A percentile compares a stretch with the other conserved stretches of the same genome.
Conservation (phyloP, 1,284 basidiomycete genomes). For the Trichosporon inkin region DNA sequence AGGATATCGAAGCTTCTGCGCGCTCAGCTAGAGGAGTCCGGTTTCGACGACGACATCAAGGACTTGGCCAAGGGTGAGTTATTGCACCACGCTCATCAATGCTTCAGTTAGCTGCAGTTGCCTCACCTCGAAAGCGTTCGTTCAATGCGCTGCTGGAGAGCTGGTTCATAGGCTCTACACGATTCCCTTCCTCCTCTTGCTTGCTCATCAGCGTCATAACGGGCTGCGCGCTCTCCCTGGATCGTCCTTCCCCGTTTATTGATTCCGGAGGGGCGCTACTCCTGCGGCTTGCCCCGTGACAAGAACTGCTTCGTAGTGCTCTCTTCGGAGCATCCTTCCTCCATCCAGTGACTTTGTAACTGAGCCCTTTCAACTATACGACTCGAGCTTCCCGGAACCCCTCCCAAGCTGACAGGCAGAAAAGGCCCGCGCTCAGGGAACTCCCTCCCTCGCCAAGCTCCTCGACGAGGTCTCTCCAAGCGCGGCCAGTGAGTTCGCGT, state of each 20-base stretch:
- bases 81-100: background rate
- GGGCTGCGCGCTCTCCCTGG: background rate
- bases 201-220: too few species aligned
- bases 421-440: conserved; percentile 34
- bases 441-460: conserved; percentile 35
- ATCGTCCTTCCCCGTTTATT: too few species aligned
- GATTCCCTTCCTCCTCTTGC: too few species aligned
- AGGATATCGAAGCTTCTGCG: conserved; percentile 39
- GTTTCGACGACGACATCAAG: conserved; percentile 46
- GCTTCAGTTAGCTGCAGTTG: too few species aligned
- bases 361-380: background rate
- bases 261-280: too few species aligned
- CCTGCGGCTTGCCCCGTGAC: background rate
- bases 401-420: conserved; percentile 22
- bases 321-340: too few species aligned
- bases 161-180: too few species aligned
- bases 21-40: conserved; percentile 35
- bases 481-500: conserved; percentile 29
- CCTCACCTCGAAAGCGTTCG: background rate
- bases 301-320: too few species aligned
- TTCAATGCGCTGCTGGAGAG: background rate
- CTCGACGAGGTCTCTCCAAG: conserved; percentile 34
- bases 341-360: background rate
- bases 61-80: conserved; percentile 45
- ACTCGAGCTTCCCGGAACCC: background rate